Evolutionary conservation across 257 asterid genomes (phyloP).

Genomic region (Mentha longifolia): DNA sequence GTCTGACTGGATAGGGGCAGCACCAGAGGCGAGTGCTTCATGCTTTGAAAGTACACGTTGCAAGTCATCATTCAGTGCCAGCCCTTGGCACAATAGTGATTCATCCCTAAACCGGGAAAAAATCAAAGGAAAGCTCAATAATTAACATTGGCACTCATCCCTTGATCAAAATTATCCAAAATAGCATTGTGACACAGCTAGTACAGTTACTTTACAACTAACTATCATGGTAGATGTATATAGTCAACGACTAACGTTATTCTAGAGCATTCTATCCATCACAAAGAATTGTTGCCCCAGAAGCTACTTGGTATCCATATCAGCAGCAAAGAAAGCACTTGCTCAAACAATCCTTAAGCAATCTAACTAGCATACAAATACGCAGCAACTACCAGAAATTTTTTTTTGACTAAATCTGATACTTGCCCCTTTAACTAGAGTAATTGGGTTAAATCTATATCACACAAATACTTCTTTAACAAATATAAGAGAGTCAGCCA

Average conservation of each 20-base stretch:
- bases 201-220: neutral
- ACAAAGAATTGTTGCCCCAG: conserved; percentile 4
- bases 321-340: neutral
- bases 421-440: neutral
- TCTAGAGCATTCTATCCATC: conserved; percentile 18
- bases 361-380: neutral
- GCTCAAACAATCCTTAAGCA: conserved; percentile 16
- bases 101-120: conserved; percentile 72
- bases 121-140: conserved; percentile 6
- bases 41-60: conserved; percentile 93
- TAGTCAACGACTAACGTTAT: conserved; percentile 23
- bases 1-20: conserved; percentile 49
- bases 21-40: conserved; percentile 83
- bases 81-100: conserved; percentile 87
- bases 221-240: conserved; percentile 1
- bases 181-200: conserved; percentile 12
- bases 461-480: neutral
- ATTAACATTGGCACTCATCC: neutral
- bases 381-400: conserved; percentile 6
- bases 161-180: conserved; percentile 23
- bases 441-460: too few relatives aligned
- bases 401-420: neutral
- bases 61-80: conserved; percentile 90
- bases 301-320: conserved; percentile 24
- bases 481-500: conserved; percentile 14